phyloP scores from a whole-genome alignment of 1,139 yeast genomes.

The Taiozyma sp. region DNA sequence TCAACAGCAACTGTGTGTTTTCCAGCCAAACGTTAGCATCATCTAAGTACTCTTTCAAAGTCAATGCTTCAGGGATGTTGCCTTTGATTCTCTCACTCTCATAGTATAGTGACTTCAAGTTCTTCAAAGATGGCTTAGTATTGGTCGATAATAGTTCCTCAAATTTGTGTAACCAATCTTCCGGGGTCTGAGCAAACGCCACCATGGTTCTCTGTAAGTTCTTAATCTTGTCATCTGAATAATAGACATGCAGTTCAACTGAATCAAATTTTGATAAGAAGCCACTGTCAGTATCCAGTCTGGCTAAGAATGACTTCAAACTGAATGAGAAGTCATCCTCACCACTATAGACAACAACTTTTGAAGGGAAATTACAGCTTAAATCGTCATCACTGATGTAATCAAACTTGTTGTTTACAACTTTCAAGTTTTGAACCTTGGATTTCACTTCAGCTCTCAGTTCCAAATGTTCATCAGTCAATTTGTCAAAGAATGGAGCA shows the following conservation, averaged over 20 bases:
- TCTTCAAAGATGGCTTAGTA: slow-evolving; percentile 42
- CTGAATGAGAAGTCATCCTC: slow-evolving; percentile 38
- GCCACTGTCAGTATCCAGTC: background rate
- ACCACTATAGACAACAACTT: slow-evolving; percentile 36
- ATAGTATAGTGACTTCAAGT: slow-evolving; percentile 37
- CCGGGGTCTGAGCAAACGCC: slow-evolving; percentile 39
- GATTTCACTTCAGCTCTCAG: slow-evolving; percentile 34
- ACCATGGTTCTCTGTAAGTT: slow-evolving; percentile 31
- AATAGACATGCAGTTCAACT: slow-evolving; percentile 40
- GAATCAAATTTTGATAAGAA: slow-evolving; percentile 11
- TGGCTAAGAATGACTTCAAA: slow-evolving; percentile 36
- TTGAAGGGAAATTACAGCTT: slow-evolving; percentile 45
- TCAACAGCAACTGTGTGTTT: slow-evolving; percentile 46
- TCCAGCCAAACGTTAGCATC: slow-evolving; percentile 48
- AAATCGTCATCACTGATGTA: slow-evolving; percentile 48
- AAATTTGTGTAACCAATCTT: slow-evolving; percentile 47
- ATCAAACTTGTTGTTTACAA: slow-evolving; percentile 33
- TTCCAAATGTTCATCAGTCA: slow-evolving; percentile 37
- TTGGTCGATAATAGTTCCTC: slow-evolving; percentile 35
- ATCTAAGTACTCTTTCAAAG: slow-evolving; percentile 37
- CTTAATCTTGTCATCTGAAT: slow-evolving; percentile 48
- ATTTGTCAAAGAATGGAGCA: slow-evolving; percentile 28
- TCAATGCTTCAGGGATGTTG: slow-evolving; percentile 23
- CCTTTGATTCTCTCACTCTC: slow-evolving; percentile 50
- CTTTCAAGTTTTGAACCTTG: slow-evolving; percentile 26